Conservation (phyloP, 768 basidiomycete genomes). For the Trametes gibbosa region DNA sequence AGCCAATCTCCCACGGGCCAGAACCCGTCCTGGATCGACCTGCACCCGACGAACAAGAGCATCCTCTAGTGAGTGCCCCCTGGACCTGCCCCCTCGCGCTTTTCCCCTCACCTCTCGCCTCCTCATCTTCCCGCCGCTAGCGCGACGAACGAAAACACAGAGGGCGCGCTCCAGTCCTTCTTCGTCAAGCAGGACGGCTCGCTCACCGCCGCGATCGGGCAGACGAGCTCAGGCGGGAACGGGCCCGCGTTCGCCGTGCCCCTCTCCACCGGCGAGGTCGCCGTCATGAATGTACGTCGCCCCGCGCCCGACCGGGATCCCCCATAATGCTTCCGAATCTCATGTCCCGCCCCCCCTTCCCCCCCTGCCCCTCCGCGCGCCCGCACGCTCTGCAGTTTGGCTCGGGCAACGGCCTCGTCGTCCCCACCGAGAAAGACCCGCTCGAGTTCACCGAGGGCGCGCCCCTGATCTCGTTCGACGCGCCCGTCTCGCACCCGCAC, state of each 20-base stretch:
- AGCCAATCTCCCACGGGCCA: conserved; percentile 47
- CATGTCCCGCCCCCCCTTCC: too few relatives aligned
- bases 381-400: conserved; percentile 42
- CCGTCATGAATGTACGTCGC: conserved; percentile 52
- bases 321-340: too few relatives aligned
- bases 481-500: conserved; percentile 58
- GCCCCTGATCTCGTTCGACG: conserved; percentile 53
- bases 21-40: conserved; percentile 60
- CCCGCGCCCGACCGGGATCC: too few relatives aligned
- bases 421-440: conserved; percentile 43
- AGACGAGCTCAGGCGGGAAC: conserved; percentile 47
- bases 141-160: conserved; percentile 52
- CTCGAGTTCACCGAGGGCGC: conserved; percentile 36
- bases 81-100: too few relatives aligned
- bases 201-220: conserved; percentile 44
- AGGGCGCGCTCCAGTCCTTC: conserved; percentile 56
- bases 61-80: conserved; percentile 67
- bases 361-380: too few relatives aligned
- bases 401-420: conserved; percentile 53
- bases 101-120: background rate
- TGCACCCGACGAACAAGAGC: conserved; percentile 53
- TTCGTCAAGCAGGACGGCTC: conserved; percentile 41
- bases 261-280: conserved; percentile 55
- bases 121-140: conserved; percentile 39
- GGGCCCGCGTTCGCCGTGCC: conserved; percentile 50